Conservation (phyloP, 1,284 basidiomycete genomes). For the Mycosarcoma mackinlayi region DNA sequence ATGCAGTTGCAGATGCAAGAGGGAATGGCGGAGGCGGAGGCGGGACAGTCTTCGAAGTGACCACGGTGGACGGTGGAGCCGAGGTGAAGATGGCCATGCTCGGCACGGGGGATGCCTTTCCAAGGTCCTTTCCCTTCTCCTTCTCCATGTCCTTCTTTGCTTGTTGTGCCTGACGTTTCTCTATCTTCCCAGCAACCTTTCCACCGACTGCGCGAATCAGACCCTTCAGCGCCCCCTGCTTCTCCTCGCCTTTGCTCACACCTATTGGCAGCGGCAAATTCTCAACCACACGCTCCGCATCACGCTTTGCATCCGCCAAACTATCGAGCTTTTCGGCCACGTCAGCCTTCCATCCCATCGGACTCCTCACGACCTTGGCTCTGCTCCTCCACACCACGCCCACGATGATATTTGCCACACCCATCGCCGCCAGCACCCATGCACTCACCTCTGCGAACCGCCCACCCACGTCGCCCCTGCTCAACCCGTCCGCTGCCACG, state of each 20-base stretch:
- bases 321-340: slow-evolving; percentile 35
- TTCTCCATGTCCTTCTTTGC: slow-evolving; percentile 2
- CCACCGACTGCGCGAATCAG: slow-evolving; percentile 3
- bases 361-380: slow-evolving; percentile 31
- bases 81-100: slow-evolving; percentile 16
- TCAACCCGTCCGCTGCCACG: slow-evolving; percentile 29
- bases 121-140: slow-evolving; percentile 1
- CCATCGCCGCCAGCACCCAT: slow-evolving; percentile 34
- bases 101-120: background rate
- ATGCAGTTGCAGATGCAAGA: background rate
- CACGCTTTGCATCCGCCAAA: slow-evolving; percentile 35
- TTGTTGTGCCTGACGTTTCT: slow-evolving; percentile 1
- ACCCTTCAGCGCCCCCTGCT: background rate
- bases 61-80: slow-evolving; percentile 20
- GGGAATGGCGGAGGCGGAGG: background rate
- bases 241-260: background rate
- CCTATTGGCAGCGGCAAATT: slow-evolving; percentile 1
- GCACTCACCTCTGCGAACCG: slow-evolving; percentile 23
- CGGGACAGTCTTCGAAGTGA: background rate
- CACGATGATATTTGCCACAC: slow-evolving; percentile 22
- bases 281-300: slow-evolving; percentile 33
- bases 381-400: slow-evolving; percentile 39
- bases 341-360: slow-evolving; percentile 30
- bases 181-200: background rate
- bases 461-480: slow-evolving; percentile 5